Conservation (phyloP, 495 filamentous ascomycete genomes). For the Aspergillus campestris region DNA sequence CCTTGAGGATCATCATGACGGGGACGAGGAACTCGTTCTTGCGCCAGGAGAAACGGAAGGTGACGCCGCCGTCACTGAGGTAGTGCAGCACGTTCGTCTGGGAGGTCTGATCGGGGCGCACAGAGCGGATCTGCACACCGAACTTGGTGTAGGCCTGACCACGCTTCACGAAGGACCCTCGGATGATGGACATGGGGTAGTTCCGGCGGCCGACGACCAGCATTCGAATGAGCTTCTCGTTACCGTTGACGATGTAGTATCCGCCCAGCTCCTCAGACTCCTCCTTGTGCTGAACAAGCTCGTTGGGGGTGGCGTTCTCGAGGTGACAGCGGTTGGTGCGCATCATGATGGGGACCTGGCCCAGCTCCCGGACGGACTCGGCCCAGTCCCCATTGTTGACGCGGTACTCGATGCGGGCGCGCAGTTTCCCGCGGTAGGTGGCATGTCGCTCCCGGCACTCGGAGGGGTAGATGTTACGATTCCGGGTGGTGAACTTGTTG, state of each 20-base stretch:
- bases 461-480: slow-evolving; percentile 79
- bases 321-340: slow-evolving; percentile 89
- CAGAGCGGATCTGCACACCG: slow-evolving; percentile 84
- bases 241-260: slow-evolving; percentile 66
- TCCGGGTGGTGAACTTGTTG: slow-evolving; percentile 69
- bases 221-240: slow-evolving; percentile 89
- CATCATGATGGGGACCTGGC: slow-evolving; percentile 87
- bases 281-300: slow-evolving; percentile 78
- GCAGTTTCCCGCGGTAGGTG: slow-evolving; percentile 81
- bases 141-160: slow-evolving; percentile 79
- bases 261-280: slow-evolving; percentile 89
- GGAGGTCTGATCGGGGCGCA: slow-evolving; percentile 91
- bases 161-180: slow-evolving; percentile 77
- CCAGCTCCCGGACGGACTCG: slow-evolving; percentile 73
- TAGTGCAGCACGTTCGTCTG: slow-evolving; percentile 97
- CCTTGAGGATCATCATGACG: slow-evolving; percentile 93
- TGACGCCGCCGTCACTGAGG: slow-evolving; percentile 88
- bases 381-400: slow-evolving; percentile 80
- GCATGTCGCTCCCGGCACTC: slow-evolving; percentile 93
- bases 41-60: slow-evolving; percentile 94
- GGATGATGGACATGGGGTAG: slow-evolving; percentile 87
- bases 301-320: slow-evolving; percentile 69
- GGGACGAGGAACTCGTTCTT: slow-evolving; percentile 94
- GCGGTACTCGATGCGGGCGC: slow-evolving; percentile 67
- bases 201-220: slow-evolving; percentile 83